Base-by-base conservation (phyloP, 441 rosid genomes). In the Viola pubescens region DNA sequence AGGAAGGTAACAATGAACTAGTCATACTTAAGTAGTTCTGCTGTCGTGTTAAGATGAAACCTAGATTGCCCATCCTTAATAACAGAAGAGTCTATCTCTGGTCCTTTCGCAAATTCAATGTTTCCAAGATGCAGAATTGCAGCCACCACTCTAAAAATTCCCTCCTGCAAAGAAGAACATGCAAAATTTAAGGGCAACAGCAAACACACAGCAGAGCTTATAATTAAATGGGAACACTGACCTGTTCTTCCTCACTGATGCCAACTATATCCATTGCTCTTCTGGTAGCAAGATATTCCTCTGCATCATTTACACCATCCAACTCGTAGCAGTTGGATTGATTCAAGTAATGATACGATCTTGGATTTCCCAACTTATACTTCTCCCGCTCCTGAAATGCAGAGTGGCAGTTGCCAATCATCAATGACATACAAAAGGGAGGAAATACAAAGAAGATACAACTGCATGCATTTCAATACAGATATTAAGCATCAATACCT, bases 261-360 rank as follows among this genome's bases (percentile, higher is more conserved):
- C 99, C 99, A 62, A 95, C 99, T 38, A 95, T 54, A 77, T 95
- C 99, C 99, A 95, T 95, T 45, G 99, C 99, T 77, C 99, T 77
- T 73, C 95, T 87, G 72, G 97, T 95, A 64, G 97, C 98, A 59
- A 91, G 89, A 74, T 95, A 95, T 69, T 95, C 99, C 16, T 89
- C 84, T 4, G 94, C 73, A 68, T 95, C 99, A 77, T 81, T 82
- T 65, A 95, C 82, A 54, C 95, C 99, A 74, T 91, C 91, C 79
- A 95, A 66, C 66, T 74, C 79, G 74, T 63, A 87, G 75, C 98
- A 95, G 65, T 75, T 79, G 10, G 99, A 91, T 65, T 91, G 99
- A 72, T 95, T 95, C 71, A 95, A 74, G 81, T 87, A 95, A 77
- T 87, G 97, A 66, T 74, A 95, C 48, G 86, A 76, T 69, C 64